phyloP scores from a whole-genome alignment of 768 basidiomycete genomes.

The Baorangia bicolor region DNA sequence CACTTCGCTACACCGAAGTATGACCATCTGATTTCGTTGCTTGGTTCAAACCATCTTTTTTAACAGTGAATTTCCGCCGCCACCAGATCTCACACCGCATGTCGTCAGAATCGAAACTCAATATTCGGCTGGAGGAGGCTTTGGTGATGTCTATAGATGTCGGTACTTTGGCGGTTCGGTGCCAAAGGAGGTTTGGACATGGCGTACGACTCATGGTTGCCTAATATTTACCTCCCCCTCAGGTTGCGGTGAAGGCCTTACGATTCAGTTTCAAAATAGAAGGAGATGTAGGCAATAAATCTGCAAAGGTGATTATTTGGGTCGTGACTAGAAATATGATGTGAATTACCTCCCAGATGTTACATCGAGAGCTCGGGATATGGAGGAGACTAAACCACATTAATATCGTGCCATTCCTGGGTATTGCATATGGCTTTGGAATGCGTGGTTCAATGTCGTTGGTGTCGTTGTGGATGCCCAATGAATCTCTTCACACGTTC shows the following conservation, averaged over 20 bases:
- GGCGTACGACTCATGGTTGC: neutral
- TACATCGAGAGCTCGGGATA: constrained; percentile 29
- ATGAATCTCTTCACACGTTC: constrained; percentile 23
- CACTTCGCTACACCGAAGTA: too few relatives aligned
- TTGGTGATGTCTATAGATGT: constrained; percentile 18
- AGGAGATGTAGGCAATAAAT: neutral
- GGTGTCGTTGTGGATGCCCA: constrained; percentile 32
- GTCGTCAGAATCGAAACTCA: neutral
- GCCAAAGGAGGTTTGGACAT: constrained; percentile 5
- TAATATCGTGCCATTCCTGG: constrained; percentile 30
- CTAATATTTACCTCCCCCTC: neutral
- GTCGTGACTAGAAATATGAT: neutral
- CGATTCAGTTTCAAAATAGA: constrained; percentile 1
- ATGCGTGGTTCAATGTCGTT: constrained; percentile 19
- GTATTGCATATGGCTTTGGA: constrained; percentile 27
- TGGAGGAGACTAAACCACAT: constrained; percentile 26
- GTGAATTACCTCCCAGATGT: constrained; percentile 3
- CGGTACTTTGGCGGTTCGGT: neutral
- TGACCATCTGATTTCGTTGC: too few relatives aligned
- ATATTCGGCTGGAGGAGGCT: constrained; percentile 7
- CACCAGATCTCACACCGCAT: constrained; percentile 8
- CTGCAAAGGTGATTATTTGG: neutral
- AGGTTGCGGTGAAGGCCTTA: constrained; percentile 22
- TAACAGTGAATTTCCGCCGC: neutral
- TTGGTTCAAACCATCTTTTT: too few relatives aligned